Evolutionary conservation across 495 filamentous ascomycete species (phyloP).

Genomic region (Penicillium goetzii): DNA sequence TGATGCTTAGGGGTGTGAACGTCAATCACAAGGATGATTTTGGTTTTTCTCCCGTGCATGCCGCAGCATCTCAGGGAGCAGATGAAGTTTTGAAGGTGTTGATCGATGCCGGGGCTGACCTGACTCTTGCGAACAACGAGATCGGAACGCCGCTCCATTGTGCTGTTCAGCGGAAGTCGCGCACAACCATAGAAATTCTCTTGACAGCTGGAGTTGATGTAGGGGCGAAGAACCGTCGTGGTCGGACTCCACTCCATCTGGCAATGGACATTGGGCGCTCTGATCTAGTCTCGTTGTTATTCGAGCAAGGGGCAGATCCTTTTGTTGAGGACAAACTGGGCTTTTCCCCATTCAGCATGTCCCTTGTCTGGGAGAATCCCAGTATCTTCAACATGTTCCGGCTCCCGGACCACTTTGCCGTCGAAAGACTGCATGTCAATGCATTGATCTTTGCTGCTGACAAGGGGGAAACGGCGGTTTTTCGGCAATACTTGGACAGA

Average conservation of each 20-base stretch:
- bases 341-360: conserved; percentile 19
- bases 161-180: conserved; percentile 14
- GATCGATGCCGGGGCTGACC: conserved; percentile 8
- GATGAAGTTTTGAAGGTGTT: conserved; percentile 20
- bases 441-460: conserved; percentile 12
- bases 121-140: conserved; percentile 12
- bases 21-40: conserved; percentile 26
- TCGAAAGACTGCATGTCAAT: not conserved
- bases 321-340: conserved; percentile 18
- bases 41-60: conserved; percentile 26
- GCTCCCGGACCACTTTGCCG: not conserved
- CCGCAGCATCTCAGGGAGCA: conserved; percentile 23
- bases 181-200: conserved; percentile 12
- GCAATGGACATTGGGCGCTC: conserved; percentile 38
- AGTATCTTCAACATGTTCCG: conserved; percentile 14
- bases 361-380: conserved; percentile 11
- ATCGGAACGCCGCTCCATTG: conserved; percentile 19
- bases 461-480: not conserved
- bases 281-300: conserved; percentile 31
- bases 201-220: conserved; percentile 23
- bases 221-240: conserved; percentile 23
- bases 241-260: conserved; percentile 35
- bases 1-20: conserved; percentile 19
- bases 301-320: conserved; percentile 34
- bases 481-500: conserved; percentile 10